A percentile compares a stretch with the other conserved stretches of the same genome.
These are phyloP conservation scores for Cryptococcus hybrid DNA, from an alignment of 1,284 basidiomycete species.

Conservation along the genomic window DNA sequence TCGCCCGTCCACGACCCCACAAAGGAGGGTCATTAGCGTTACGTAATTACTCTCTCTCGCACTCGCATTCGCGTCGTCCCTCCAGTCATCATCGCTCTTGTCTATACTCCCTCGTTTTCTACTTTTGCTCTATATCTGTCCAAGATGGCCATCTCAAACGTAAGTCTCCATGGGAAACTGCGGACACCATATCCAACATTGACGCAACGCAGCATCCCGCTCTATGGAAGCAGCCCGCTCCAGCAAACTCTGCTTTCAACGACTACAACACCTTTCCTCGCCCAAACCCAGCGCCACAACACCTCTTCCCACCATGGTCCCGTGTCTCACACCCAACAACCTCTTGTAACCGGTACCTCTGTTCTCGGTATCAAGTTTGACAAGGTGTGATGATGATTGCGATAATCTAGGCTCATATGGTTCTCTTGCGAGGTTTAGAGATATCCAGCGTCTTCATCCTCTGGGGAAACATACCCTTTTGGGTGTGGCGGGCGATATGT, in stretches of 20 bases:
- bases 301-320: slow-evolving; percentile 10
- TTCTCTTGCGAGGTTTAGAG: slow-evolving; percentile 95
- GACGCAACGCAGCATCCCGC: slow-evolving; percentile 37
- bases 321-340: slow-evolving; percentile 56
- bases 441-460: slow-evolving; percentile 80
- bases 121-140: neutral
- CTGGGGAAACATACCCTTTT: slow-evolving; percentile 81
- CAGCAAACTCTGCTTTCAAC: slow-evolving; percentile 41
- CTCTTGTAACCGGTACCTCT: slow-evolving; percentile 94
- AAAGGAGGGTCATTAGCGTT: too few species aligned
- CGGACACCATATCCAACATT: neutral
- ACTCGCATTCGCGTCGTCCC: slow-evolving; percentile 8
- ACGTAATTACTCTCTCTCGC: neutral
- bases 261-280: slow-evolving; percentile 34
- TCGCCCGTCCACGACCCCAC: too few species aligned
- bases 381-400: slow-evolving; percentile 98
- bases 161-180: neutral
- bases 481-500: slow-evolving; percentile 95
- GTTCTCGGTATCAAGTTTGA: slow-evolving; percentile 93
- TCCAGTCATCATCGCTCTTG: neutral
- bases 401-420: slow-evolving; percentile 99
- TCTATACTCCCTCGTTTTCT: neutral
- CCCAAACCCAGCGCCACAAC: slow-evolving; percentile 14
- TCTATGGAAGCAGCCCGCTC: slow-evolving; percentile 46
- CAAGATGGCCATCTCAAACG: neutral